Base-by-base conservation (phyloP, 305 asterid species). In the Solanum hybrid region DNA sequence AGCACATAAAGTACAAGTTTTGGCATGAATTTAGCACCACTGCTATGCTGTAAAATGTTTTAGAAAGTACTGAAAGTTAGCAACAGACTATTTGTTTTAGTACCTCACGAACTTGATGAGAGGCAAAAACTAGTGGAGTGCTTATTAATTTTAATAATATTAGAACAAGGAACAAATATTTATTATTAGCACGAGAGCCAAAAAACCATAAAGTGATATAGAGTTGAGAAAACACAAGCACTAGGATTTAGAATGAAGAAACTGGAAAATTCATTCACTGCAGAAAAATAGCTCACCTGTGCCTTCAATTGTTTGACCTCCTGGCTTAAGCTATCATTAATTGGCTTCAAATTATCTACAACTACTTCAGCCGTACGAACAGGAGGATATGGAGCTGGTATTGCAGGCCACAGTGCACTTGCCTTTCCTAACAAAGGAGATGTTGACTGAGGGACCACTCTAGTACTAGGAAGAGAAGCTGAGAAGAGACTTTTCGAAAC, bases 291-390 rank as follows among this genome's bases (percentile, higher is more conserved):
- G 88, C 89, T 90, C 92, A 97, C 99, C 97, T 96, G 97, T 92
- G 93, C 95, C 94, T 91, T 96, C 77, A 97, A 91, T 91, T 90
- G 91, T 91, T 91, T 95, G 89, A 95, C 94, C 94, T 97, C 99
- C 91, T 91, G 91, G 89, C 85, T 86, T 88, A 94, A 89, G 86
- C 89, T 91, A 51, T 91, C 95, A 77, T 93, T 91, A 86, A 89
- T 87, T 76, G 90, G 93, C 94, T 90, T 93, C 86, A 91, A 37
- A 84, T 92, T 93, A 90, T 94, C 94, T 45, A 81, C 68, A 84
- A 79, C 92, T 34, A 91, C 94, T 91, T 94, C 97, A 27, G 93
- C 89, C 61, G 90, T 91, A 12, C 82, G 90, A 77, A 91, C 91
- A 27, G 94, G 79, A 37, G 90, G 89, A 65, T 92, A 88, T 45